Evolutionary conservation across 148 eudicot species (phyloP).

Genomic region (Cornus suecica): DNA sequence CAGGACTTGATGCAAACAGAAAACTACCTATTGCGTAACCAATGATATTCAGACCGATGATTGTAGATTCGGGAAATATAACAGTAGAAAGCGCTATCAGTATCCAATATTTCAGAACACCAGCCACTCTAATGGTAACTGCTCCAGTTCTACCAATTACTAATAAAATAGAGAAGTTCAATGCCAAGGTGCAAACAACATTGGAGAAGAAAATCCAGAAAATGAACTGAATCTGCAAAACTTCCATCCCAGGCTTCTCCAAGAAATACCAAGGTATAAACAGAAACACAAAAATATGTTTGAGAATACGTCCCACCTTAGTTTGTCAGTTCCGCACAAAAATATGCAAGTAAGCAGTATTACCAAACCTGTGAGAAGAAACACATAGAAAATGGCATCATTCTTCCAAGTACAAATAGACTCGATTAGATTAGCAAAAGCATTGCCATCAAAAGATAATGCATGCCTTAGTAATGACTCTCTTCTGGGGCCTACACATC

Average conservation of each 20-base stretch:
- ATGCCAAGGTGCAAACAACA: constrained; percentile 16
- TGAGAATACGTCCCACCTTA: constrained; percentile 72
- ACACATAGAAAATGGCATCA: constrained; percentile 1
- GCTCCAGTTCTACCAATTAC: constrained; percentile 27
- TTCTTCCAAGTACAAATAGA: background rate
- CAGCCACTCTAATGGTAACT: constrained; percentile 22
- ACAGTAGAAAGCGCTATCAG: constrained; percentile 21
- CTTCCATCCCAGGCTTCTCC: constrained; percentile 24
- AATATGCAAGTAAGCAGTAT: constrained; percentile 75
- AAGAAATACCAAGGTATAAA: constrained; percentile 23
- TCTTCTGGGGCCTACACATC: background rate
- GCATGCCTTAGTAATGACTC: background rate
- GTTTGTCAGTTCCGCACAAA: constrained; percentile 78
- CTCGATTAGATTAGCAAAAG: background rate
- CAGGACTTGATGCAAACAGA: background rate
- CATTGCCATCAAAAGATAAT: background rate
- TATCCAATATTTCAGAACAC: constrained; percentile 23
- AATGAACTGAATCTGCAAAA: constrained; percentile 21
- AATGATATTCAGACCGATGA: constrained; percentile 15
- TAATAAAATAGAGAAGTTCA: constrained; percentile 21
- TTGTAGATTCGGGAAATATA: constrained; percentile 17
- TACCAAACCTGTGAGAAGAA: constrained; percentile 58
- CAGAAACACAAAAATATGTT: constrained; percentile 49
- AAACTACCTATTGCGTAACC: constrained; percentile 17
- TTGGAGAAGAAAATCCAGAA: constrained; percentile 23